Evolutionary conservation across 495 filamentous ascomycete genomes (phyloP), one percentile per base, ranked within the genome.

Genomic region (Penicillium nucicola): DNA sequence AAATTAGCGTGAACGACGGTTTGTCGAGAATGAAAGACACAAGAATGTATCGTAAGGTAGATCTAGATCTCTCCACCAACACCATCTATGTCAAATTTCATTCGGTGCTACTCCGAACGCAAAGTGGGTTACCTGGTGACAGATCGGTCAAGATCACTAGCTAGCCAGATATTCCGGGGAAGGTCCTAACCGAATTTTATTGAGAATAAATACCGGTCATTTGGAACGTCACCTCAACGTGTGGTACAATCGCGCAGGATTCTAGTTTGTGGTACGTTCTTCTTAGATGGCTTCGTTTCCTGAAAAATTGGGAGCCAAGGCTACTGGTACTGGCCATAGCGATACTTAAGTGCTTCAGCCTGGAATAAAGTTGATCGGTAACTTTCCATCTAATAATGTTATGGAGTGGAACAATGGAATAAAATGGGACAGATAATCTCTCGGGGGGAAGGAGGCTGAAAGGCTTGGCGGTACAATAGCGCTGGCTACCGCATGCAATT

Each of bases 1-100:
- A 87, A 87, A 18, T 70, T 59, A 42, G 56, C 50, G 31, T 67
- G 14, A 25, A n/a, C 59, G 0, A 60, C 58, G 46, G 31, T 42
- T 18, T 66, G 25, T 48, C 43, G 38, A 32, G 58, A 53, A 33
- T 38, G 25, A 42, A 52, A 60, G 50, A 52, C 53, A 38, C 42
- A 63, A 2, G 57, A 47, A 22, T 61, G 56, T 5, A 67, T 48
- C 48, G 67, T 67, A 52, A 70, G 45, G 17, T 54, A 58, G 7
- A 66, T 55, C 42, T 66, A n/a, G n/a, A 64, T 35, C 47, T 47
- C 10, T 55, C 39, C 15, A 53, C 65, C 58, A 63, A 31, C 48
- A 45, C 56, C 55, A 60, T 47, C 65, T 68, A 46, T 42, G 32
- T 33, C 17, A 46, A 19, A 25, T 41, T 38, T 42, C 17, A 59